These are phyloP conservation scores for Coemansia sp. DNA, from an alignment of 192 early-diverging fungal genomes.

Conservation along the genomic window DNA sequence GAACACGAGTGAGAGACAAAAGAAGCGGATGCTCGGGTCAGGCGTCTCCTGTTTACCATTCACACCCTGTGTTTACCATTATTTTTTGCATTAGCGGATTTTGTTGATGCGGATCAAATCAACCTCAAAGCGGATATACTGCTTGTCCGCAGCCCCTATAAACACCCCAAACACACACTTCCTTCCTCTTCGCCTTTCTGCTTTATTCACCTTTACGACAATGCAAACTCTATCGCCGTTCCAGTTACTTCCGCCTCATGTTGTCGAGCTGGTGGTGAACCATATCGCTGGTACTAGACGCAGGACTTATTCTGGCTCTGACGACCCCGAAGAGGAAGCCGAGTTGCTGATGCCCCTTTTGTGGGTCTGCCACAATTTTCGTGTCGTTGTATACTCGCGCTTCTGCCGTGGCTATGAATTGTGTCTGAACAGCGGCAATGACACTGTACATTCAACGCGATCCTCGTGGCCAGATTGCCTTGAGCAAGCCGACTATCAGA, in stretches of 20 bases:
- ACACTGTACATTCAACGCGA: background rate
- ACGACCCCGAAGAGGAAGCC: background rate
- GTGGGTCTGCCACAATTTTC: conserved; percentile 10
- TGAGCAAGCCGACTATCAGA: background rate
- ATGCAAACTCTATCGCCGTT: background rate
- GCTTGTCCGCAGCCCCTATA: background rate
- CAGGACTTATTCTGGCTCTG: background rate
- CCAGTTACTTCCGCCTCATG: conserved; percentile 1
- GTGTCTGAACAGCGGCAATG: background rate
- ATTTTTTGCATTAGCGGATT: background rate
- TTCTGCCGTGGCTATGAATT: background rate
- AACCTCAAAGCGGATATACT: background rate
- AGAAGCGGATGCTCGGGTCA: background rate
- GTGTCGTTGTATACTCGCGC: conserved; percentile 1
- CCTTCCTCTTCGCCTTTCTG: background rate
- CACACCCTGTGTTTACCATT: conserved; percentile 10
- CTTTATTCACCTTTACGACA: background rate
- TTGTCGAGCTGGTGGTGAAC: conserved; percentile 5
- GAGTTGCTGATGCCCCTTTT: conserved; percentile 1
- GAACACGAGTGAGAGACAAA: conserved; percentile 1
- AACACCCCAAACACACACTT: background rate
- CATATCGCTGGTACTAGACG: background rate
- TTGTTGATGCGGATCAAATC: background rate
- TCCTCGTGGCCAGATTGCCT: background rate
- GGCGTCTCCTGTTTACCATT: conserved; percentile 18